These are phyloP conservation scores for Carex parvula DNA, from an alignment of 176 grass and related monocot genomes.

Conservation along the genomic window DNA sequence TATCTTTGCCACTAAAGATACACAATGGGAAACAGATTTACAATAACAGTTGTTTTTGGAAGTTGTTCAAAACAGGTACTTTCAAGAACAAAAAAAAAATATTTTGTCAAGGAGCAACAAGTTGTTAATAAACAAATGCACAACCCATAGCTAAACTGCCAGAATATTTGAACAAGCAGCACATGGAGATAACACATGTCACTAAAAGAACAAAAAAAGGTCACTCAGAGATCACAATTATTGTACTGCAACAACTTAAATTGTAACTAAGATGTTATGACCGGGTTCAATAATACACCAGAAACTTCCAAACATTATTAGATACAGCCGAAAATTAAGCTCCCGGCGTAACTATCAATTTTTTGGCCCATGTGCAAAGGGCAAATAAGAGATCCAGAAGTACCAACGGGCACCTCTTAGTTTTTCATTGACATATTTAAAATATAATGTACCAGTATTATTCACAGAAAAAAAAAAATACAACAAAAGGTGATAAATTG, in stretches of 20 bases:
- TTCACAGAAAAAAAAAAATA: not conserved
- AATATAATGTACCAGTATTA: not conserved
- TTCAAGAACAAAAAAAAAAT: not conserved
- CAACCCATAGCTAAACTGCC: not conserved
- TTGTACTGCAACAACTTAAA: not conserved
- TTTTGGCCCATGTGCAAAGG: slow-evolving; percentile 1
- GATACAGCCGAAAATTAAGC: not conserved
- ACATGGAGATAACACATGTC: slow-evolving; percentile 9
- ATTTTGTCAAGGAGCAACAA: not conserved
- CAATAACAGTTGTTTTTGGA: not conserved
- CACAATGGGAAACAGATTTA: not conserved
- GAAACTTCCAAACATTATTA: slow-evolving; percentile 6
- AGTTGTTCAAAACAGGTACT: not conserved
- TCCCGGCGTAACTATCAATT: slow-evolving; percentile 10
- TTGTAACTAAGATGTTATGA: not conserved
- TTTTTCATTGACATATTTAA: not conserved
- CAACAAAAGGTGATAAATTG: not conserved
- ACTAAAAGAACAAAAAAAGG: not conserved
- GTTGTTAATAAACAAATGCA: not conserved
- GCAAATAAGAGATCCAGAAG: not conserved
- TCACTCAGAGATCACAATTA: slow-evolving; percentile 7
- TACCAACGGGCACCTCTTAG: not conserved
- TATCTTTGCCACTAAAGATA: not conserved
- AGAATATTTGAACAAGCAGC: slow-evolving; percentile 3
- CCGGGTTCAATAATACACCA: not conserved